Conservation (phyloP, 305 asterid species). For the Salvia sclarea region DNA sequence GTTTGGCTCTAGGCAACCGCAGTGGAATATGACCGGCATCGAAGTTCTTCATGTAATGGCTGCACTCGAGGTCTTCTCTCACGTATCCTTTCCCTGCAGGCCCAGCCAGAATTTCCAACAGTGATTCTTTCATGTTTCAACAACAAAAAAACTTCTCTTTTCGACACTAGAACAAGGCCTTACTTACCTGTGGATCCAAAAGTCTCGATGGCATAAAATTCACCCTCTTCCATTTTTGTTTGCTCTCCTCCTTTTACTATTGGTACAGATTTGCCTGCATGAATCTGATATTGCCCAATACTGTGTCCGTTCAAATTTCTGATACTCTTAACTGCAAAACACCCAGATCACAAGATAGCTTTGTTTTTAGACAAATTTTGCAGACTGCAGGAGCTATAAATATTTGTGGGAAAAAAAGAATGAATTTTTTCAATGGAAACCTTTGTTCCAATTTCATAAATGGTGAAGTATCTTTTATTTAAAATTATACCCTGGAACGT, state of each 20-base stretch:
- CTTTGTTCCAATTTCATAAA: neutral
- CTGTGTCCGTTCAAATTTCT: constrained; percentile 97
- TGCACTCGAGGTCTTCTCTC: constrained; percentile 96
- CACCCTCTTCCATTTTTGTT: constrained; percentile 99
- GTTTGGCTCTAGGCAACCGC: constrained; percentile 90
- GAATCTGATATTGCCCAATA: constrained; percentile 88
- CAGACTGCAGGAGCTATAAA: neutral
- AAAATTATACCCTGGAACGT: constrained; percentile 70
- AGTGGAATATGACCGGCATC: constrained; percentile 89
- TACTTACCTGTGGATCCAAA: constrained; percentile 95
- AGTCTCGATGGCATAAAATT: constrained; percentile 94
- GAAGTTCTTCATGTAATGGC: constrained; percentile 97
- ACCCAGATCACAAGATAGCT: constrained; percentile 24
- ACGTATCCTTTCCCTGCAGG: constrained; percentile 84
- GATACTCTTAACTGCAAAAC: constrained; percentile 82
- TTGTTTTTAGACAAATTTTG: neutral
- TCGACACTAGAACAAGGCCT: neutral
- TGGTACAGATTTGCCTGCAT: constrained; percentile 96
- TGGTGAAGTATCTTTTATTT: constrained; percentile 8
- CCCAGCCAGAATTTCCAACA: neutral
- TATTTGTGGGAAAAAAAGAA: neutral
- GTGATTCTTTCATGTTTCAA: constrained; percentile 18
- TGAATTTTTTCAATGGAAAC: no score
- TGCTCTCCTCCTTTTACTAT: constrained; percentile 98
- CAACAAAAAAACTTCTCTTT: neutral